A percentile compares a stretch with the other conserved stretches of the same genome.
These are phyloP conservation scores for Akanthomyces dipterigenus DNA, from an alignment of 2,329 filamentous ascomycete genomes.

Conservation along the genomic window DNA sequence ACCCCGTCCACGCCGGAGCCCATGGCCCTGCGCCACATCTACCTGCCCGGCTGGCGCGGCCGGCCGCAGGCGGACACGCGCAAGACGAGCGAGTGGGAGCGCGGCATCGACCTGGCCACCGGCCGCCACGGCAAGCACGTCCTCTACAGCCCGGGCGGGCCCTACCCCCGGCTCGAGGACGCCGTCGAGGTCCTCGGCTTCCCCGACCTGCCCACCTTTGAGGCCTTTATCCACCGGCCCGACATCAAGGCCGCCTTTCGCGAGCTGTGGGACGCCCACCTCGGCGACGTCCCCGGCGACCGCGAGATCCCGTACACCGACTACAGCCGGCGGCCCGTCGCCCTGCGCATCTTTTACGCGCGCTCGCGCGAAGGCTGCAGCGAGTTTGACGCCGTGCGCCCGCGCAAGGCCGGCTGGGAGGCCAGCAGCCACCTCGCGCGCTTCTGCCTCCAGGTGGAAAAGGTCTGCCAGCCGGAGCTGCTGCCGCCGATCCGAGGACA, in stretches of 20 bases:
- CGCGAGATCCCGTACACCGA: neutral
- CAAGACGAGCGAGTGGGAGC: neutral
- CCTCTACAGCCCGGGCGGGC: too few species aligned
- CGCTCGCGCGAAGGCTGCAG: neutral
- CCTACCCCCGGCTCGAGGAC: rapidly evolving
- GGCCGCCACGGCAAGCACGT: neutral
- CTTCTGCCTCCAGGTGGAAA: neutral
- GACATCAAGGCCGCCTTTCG: neutral
- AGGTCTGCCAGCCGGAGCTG: neutral
- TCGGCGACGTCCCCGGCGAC: neutral
- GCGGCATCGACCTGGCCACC: neutral
- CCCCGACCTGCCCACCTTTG: neutral
- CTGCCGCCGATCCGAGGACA: constrained; percentile 9
- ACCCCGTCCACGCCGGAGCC: neutral
- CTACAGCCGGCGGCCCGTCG: neutral
- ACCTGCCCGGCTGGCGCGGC: neutral
- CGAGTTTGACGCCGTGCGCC: neutral
- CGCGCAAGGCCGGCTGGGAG: neutral
- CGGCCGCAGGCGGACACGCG: neutral
- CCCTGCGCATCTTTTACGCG: constrained; percentile 4
- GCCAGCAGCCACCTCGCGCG: neutral
- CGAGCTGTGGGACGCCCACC: neutral
- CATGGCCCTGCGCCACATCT: neutral
- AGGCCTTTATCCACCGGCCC: neutral
- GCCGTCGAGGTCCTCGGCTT: neutral